phyloP scores from a whole-genome alignment of 306 rosid genomes.

The Pyrus pyrifolia region DNA sequence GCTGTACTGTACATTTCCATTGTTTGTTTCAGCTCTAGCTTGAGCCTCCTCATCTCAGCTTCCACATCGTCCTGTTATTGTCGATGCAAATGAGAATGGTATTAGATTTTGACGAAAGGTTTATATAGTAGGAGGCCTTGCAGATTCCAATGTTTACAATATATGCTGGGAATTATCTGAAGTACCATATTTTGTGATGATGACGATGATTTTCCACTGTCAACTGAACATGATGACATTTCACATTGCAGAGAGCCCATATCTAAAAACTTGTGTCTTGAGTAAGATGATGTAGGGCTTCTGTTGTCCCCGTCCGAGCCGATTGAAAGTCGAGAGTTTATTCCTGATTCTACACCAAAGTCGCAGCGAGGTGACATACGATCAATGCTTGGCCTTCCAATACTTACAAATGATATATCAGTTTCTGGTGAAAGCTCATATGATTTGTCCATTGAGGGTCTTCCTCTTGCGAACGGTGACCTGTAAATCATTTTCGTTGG shows the following conservation, averaged over 20 bases:
- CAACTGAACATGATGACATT: neutral
- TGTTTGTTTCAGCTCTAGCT: neutral
- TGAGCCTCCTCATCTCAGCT: slow-evolving; percentile 1
- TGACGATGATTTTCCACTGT: neutral
- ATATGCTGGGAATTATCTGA: neutral
- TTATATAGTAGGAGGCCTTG: neutral
- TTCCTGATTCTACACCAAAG: slow-evolving; percentile 19
- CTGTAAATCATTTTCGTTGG: slow-evolving; percentile 16
- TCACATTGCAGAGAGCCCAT: neutral
- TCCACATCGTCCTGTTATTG: neutral
- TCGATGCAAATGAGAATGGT: neutral
- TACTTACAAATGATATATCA: slow-evolving; percentile 55
- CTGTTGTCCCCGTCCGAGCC: slow-evolving; percentile 29
- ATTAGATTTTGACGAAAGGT: neutral
- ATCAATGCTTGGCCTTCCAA: slow-evolving; percentile 45
- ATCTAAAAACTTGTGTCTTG: neutral
- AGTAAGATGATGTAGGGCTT: slow-evolving; percentile 15
- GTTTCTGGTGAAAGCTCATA: slow-evolving; percentile 29
- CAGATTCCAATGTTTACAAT: neutral
- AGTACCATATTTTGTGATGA: neutral
- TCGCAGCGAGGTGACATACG: slow-evolving; percentile 29
- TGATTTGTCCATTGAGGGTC: slow-evolving; percentile 21
- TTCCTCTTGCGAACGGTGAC: slow-evolving; percentile 42
- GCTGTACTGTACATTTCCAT: neutral
- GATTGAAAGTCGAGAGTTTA: slow-evolving; percentile 22